Base-by-base conservation (phyloP, 345 rosid genomes). In the Eutrema yunnanense region DNA sequence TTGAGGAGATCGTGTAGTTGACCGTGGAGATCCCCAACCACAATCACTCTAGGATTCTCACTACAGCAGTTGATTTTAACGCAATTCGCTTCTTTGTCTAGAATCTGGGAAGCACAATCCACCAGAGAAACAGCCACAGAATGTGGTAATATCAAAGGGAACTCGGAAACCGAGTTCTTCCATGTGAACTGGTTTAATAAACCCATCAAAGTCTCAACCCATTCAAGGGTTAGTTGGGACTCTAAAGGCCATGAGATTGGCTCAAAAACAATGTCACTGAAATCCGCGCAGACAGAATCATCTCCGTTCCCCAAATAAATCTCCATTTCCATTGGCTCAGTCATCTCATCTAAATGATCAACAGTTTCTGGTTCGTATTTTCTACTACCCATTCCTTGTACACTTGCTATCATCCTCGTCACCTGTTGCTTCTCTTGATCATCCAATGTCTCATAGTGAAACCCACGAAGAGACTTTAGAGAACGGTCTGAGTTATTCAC, bases 21-120 rank as follows among this genome's bases (percentile, higher is more conserved):
- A 26, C 87, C 85, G 6, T 56, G 82, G 12, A 81, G 78, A 75
- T 84, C 83, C 1, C 84, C 84, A 32, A 84, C 79, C 49, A 81
- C 80, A 68, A 84, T 49, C 14, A 81, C 83, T 72, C 80, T 60
- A 8, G 71, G 48, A 52, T 57, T 48, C 63, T 71, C 76, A 67
- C 51, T 52, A 32, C 40, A 78, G 8, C 73, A 36, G 14, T 48
- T 38, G 37, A 81, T 26, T 53, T 43, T 68, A 27, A 81, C 81
- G 62, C 82, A 81, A 47, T 81, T 81, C 8, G 79, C 66, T 71
- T 83, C 87, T 64, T 73, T 75, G n/a, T 70, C 55, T 27, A 84
- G 62, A 63, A 84, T 74, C 62, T 68, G 54, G 0, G 74, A 72
- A 51, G 84, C 84, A 33, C 63, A 73, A 2, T 56, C 72, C 47